Base-by-base conservation (phyloP, 306 rosid genomes). In the Sicyos baderoa region DNA sequence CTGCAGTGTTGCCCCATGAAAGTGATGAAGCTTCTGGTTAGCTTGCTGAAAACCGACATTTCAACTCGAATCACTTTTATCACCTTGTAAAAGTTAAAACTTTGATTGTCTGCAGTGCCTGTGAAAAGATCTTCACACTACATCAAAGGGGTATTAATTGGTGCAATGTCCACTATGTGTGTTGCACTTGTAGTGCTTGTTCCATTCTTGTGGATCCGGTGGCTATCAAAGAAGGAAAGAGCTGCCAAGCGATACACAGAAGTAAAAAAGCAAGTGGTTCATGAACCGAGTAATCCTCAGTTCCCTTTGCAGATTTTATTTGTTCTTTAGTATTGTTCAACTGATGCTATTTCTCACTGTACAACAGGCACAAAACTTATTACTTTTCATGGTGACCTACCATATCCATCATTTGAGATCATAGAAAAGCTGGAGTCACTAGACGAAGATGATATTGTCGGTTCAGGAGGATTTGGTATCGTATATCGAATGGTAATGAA, bases 401-500 rank as follows among this genome's bases (percentile, higher is more conserved):
- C 96, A 15, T 86, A 94, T 84, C 89, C 97, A 1, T 94, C 99
- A 54, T 72, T 84, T 47, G 88, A 88, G 76, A 87, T 94, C 72
- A 78, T 94, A n/a, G 99, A 94, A 53, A 94, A 94, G 84, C 74
- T 94, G 71, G 97, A 90, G 80, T 75, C 96, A 25, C 88, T 94
- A 21, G 91, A 88, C 56, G 91, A 88, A 75, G 97, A 88, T 71
- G 84, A 88, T 76, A 55, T 88, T 55, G 90, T 94, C 19, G 99
- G 99, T 27, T 88, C 97, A 0, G 99, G 99, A 53, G 99, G 99
- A 61, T 85, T 84, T 61, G 99, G 99, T 23, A 86, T 91, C 29
- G 99, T 94, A 35, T 90, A 88, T 73, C 82, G 96, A 37, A 94
- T 90, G 99, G 95, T 88, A 25, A 94, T 94, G 97, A 90, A 88